A percentile compares a stretch with the other conserved stretches of the same genome.
Conservation (phyloP, 1,284 basidiomycete species). For the Coniferiporia sulphurascens region DNA sequence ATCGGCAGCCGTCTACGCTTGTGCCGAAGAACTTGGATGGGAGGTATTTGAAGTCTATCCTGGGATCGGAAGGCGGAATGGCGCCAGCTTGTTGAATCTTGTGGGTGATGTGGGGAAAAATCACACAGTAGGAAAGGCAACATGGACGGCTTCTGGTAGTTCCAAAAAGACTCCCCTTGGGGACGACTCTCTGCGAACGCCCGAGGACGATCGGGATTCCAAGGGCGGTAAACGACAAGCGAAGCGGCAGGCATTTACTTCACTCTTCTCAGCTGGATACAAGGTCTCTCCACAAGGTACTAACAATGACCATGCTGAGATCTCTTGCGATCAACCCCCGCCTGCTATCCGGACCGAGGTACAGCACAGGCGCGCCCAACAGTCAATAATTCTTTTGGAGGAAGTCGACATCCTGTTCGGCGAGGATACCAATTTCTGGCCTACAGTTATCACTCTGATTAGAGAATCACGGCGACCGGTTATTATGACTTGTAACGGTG, state of each 20-base stretch:
- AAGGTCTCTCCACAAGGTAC: not conserved
- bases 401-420: conserved; percentile 93
- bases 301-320: too few relatives aligned
- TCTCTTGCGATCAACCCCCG: not conserved
- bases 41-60: conserved; percentile 97
- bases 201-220: not conserved
- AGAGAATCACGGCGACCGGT: conserved; percentile 80
- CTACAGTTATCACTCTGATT: conserved; percentile 75
- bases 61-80: conserved; percentile 86
- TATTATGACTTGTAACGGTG: conserved; percentile 90
- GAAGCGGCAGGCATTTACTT: not conserved
- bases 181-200: not conserved
- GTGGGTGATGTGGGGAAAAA: conserved; percentile 94
- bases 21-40: conserved; percentile 90
- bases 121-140: conserved; percentile 58
- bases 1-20: conserved; percentile 89
- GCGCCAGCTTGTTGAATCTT: conserved; percentile 71
- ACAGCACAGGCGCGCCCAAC: conserved; percentile 40
- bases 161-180: not conserved
- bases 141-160: not conserved
- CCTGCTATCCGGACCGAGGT: not conserved
- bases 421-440: conserved; percentile 92
- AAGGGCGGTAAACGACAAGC: not conserved
- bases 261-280: not conserved
- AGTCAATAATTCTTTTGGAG: conserved; percentile 93